Evolutionary conservation across 139 green algal genomes (phyloP).

Genomic region (Tetradesmus obliquus): DNA sequence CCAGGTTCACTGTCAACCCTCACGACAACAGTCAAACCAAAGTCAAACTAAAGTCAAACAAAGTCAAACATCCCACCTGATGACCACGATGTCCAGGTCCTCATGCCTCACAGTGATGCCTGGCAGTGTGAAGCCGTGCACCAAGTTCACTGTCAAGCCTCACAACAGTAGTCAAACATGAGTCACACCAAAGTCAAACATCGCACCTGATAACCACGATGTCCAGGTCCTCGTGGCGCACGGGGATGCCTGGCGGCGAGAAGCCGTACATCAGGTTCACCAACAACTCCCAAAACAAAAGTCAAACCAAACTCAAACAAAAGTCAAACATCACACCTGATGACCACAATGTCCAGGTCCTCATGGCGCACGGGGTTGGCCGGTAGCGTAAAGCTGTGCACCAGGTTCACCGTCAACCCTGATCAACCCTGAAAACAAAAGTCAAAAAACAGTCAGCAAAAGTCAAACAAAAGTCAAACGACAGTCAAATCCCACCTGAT

Average conservation of each 20-base stretch:
- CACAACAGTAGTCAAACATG: too few species aligned
- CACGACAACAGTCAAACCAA: too few species aligned
- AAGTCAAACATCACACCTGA: slow-evolving; percentile 59
- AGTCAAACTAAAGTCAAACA: too few species aligned
- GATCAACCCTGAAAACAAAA: not conserved
- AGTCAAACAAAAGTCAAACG: not conserved
- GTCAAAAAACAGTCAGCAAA: not conserved
- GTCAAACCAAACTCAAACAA: slow-evolving; percentile 19
- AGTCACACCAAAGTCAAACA: too few species aligned
- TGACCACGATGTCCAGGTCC: slow-evolving; percentile 93
- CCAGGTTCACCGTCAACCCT: slow-evolving; percentile 82
- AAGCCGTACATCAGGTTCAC: slow-evolving; percentile 91
- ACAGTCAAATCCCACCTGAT: slow-evolving; percentile 68
- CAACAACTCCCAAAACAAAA: not conserved
- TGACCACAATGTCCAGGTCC: slow-evolving; percentile 94
- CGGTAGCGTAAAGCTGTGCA: slow-evolving; percentile 87
- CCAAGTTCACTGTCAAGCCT: too few species aligned
- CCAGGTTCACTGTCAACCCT: too few species aligned
- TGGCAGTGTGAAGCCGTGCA: slow-evolving; percentile 86
- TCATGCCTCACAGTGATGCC: slow-evolving; percentile 87
- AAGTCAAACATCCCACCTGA: slow-evolving; percentile 58
- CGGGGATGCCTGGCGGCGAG: slow-evolving; percentile 86
- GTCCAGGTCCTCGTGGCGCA: slow-evolving; percentile 89
- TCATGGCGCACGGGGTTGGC: slow-evolving; percentile 87
- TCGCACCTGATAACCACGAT: slow-evolving; percentile 90